Evolutionary conservation across 2,329 filamentous ascomycete species (phyloP).

Genomic region (Xylariaceae sp.): DNA sequence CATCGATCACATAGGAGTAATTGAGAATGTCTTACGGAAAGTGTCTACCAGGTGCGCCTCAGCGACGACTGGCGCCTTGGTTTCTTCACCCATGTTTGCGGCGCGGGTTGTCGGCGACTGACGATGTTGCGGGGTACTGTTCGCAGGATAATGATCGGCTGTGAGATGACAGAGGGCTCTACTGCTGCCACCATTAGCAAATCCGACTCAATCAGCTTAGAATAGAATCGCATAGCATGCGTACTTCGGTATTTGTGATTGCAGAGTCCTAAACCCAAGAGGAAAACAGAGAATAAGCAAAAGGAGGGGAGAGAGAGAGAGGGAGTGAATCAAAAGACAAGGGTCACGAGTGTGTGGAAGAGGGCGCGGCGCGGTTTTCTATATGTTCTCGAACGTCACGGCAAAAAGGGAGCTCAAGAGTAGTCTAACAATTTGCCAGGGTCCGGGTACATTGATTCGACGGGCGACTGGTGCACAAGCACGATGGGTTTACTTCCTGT

Average conservation of each 20-base stretch:
- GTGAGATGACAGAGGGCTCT: slow-evolving; percentile 1
- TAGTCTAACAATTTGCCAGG: too few species aligned
- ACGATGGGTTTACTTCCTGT: too few species aligned
- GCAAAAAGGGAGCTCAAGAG: slow-evolving; percentile 1
- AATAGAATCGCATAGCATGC: neutral
- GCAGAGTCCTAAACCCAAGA: slow-evolving; percentile 1
- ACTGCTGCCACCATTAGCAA: neutral
- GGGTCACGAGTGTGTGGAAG: slow-evolving; percentile 9
- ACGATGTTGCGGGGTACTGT: slow-evolving; percentile 11
- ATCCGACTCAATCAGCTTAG: neutral
- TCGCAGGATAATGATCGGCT: slow-evolving; percentile 6
- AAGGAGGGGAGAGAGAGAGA: slow-evolving; percentile 13
- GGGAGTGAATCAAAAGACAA: slow-evolving; percentile 13
- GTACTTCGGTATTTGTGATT: neutral
- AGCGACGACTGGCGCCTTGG: slow-evolving; percentile 58
- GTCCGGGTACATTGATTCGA: too few species aligned
- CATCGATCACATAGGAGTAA: neutral
- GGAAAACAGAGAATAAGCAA: neutral
- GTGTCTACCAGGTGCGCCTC: slow-evolving; percentile 77
- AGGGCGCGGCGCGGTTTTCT: slow-evolving; percentile 8
- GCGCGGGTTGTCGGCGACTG: slow-evolving; percentile 11
- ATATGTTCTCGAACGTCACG: slow-evolving; percentile 12
- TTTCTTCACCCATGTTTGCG: slow-evolving; percentile 43
- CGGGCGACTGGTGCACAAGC: too few species aligned
- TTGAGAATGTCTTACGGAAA: slow-evolving; percentile 49